Percentiles rank a stretch among this genome's conserved stretches.
These are phyloP conservation scores for Capsella rubella DNA, from an alignment of 441 rosid genomes.

Conservation along the genomic window DNA sequence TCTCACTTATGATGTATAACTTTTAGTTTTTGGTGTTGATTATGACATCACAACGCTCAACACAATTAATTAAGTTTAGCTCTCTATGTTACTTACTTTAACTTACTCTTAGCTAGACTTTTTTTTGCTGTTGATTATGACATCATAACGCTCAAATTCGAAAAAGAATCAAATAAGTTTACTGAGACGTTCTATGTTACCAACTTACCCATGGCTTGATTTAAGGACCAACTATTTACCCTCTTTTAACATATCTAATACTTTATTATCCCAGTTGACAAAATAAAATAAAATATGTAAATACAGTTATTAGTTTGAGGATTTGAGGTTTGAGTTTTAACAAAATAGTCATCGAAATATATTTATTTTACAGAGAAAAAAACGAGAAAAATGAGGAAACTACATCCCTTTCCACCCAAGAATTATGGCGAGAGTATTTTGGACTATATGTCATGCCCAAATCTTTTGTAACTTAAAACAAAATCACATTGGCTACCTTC, in stretches of 20 bases:
- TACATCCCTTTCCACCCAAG: background rate
- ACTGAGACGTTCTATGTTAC: slow-evolving; percentile 1
- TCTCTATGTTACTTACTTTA: background rate
- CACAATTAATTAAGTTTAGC: background rate
- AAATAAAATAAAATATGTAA: background rate
- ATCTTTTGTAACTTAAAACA: background rate
- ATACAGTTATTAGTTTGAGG: slow-evolving; percentile 16
- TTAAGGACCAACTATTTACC: slow-evolving; percentile 38
- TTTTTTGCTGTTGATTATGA: background rate
- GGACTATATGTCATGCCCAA: background rate
- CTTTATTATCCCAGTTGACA: background rate
- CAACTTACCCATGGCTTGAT: slow-evolving; percentile 23
- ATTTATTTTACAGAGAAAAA: background rate
- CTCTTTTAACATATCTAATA: slow-evolving; percentile 16
- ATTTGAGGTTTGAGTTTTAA: slow-evolving; percentile 2
- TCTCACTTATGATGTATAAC: background rate
- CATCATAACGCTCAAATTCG: slow-evolving; percentile 10
- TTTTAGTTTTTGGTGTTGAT: background rate
- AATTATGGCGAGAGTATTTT: background rate
- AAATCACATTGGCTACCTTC: too few relatives aligned
- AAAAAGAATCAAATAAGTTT: background rate
- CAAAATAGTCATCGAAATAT: background rate
- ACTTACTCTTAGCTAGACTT: background rate
- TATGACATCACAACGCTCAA: slow-evolving; percentile 12
- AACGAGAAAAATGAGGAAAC: too few relatives aligned